Base-by-base conservation (phyloP, 805 yeast genomes). In the Yueomyces sinensis region DNA sequence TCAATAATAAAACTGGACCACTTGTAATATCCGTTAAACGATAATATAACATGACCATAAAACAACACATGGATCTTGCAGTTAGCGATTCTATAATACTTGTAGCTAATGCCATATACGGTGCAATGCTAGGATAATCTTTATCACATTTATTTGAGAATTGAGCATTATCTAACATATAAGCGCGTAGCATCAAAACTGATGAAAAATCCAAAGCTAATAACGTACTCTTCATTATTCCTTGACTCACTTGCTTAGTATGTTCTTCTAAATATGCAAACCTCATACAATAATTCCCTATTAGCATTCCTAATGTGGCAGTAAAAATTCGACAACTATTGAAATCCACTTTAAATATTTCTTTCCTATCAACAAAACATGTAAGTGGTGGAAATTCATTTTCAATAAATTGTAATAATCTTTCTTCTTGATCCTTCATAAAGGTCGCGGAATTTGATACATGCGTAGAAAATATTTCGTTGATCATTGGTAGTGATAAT, bases 401-500 rank as follows among this genome's bases (percentile, higher is more conserved):
- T 28, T 46, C 44, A 4, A 43, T 31, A 32, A 42, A 42, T 6
- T 16, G 15, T 19, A 33, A 16, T 20, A 41, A 5, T 9, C 17
- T 29, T 5, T 32, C 17, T 4, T 29, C 17, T 20, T 38, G 23
- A 20, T 47, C 36, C 2, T 54, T 54, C 1, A 17, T 28, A 6
- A 33, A 34, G 3, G 29, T 32, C 23, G 32, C 41, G 24, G 24
- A 20, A n/a, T n/a, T n/a, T n/a, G n/a, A n/a, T n/a, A n/a, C n/a
- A n/a, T n/a, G n/a, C n/a, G n/a, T n/a, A 11, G 37, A 33, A 14
- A 35, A 33, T 15, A 47, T 17, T 4, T 33, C 32, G 1, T 13
- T 18, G 3, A 45, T 17, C 35, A 49, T 44, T 13, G 47, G 44
- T 28, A 54, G 42, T 19, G 36, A 43, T 9, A 48, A 6, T n/a